Evolutionary conservation across 495 filamentous ascomycete species (phyloP).

Genomic region (Tuber microsphaerosporum): DNA sequence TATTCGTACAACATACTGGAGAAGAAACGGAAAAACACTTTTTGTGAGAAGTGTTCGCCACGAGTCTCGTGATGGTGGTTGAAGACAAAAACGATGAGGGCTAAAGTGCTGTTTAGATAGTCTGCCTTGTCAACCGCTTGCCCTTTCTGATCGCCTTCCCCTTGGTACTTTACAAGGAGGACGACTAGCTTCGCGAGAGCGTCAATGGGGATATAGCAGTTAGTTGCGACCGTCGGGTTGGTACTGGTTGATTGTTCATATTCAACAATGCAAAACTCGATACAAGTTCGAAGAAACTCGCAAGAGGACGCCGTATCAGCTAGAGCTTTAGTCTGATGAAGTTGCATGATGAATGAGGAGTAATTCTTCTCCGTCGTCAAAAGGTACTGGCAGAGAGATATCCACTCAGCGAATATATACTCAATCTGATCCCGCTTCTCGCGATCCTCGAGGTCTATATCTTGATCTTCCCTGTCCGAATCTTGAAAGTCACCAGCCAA

Average conservation of each 20-base stretch:
- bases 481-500: constrained; percentile 64
- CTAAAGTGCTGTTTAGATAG: constrained; percentile 67
- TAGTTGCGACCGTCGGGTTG: constrained; percentile 53
- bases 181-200: constrained; percentile 79
- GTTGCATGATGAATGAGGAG: constrained; percentile 73
- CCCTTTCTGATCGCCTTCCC: constrained; percentile 53
- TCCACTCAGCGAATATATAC: constrained; percentile 93
- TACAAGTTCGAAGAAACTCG: constrained; percentile 70
- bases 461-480: constrained; percentile 43
- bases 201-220: constrained; percentile 70
- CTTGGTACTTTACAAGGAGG: constrained; percentile 62
- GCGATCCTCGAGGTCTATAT: constrained; percentile 48
- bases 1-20: constrained; percentile 74
- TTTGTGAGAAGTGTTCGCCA: constrained; percentile 74
- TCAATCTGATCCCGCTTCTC: constrained; percentile 71
- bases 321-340: constrained; percentile 65
- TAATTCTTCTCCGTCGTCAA: constrained; percentile 63
- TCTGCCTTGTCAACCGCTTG: constrained; percentile 53
- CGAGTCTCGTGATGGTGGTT: constrained; percentile 77
- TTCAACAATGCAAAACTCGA: constrained; percentile 68
- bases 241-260: constrained; percentile 64
- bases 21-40: constrained; percentile 86
- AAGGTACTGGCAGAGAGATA: constrained; percentile 67
- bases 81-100: constrained; percentile 68
- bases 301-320: constrained; percentile 64